Evolutionary conservation across 2,329 filamentous ascomycete genomes (phyloP), one percentile per base, ranked within the genome.

Genomic region (Graphilbum sp.): DNA sequence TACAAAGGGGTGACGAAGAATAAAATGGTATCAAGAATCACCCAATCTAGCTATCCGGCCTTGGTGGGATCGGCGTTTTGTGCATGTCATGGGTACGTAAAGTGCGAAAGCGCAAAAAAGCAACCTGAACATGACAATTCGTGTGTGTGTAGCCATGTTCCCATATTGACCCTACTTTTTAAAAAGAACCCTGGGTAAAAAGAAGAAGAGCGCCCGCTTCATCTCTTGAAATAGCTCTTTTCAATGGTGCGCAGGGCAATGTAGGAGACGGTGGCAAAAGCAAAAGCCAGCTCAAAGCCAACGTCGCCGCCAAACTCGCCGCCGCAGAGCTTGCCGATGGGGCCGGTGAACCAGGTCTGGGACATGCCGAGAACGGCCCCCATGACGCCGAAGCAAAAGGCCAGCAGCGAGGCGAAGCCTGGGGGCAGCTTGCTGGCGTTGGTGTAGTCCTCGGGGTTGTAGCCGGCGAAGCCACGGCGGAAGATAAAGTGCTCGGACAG

Each of bases 281-380:
- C 16, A 36, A 78, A 68, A 0, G 72, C 74, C 51, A 75, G 56
- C 58, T 79, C 74, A 40, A 79, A 77, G 1, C 75, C 75, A 49
- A 79, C 66, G 46, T 80, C 75, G 0, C 46, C 46, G 20, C 47
- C 47, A 32, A 29, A 44, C 0, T 36, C 40, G 17, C 41, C 39
- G 19, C 75, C 75, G 23, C 72, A 74, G 23, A 49, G 64, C 52
- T 61, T 55, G 1, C 72, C 73, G 44, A 78, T 67, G 0, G 72
- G 72, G 0, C 73, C 74, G 17, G 63, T 69, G 49, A 66, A 78
- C 72, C 72, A 77, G 11, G 63, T 65, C 54, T 75, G 69, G 12
- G 62, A 61, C 65, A 78, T 76, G 32, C 65, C 68, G 0, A 74
- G 71, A 6, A 76, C 59, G 4, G 75, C 64, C 3, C 63, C 39